Conservation (phyloP, 2,329 filamentous ascomycete species). For the Exophiala bonariae region DNA sequence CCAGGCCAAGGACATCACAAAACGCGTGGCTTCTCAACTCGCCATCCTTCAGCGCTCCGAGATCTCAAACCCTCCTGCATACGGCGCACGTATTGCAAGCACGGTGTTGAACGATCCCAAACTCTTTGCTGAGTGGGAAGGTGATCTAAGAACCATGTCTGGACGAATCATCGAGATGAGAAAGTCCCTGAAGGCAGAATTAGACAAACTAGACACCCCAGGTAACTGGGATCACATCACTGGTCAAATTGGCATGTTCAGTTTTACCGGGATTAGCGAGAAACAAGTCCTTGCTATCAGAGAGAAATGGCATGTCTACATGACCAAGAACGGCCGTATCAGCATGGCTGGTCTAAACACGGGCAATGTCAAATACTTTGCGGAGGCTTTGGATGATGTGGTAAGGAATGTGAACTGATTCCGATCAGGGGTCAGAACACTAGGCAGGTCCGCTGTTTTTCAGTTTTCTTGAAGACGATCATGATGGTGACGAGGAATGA, state of each 20-base stretch:
- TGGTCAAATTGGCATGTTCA: slow-evolving; percentile 99
- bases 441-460: no score
- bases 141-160: slow-evolving; percentile 88
- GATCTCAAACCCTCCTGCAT: slow-evolving; percentile 94
- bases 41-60: slow-evolving; percentile 94
- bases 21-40: slow-evolving; percentile 79
- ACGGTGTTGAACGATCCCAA: slow-evolving; percentile 77
- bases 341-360: slow-evolving; percentile 98
- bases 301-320: slow-evolving; percentile 52
- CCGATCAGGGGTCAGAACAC: no score
- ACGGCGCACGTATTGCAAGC: slow-evolving; percentile 86
- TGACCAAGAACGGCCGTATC: slow-evolving; percentile 95
- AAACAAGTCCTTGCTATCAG: slow-evolving; percentile 47
- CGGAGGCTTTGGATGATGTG: slow-evolving; percentile 81
- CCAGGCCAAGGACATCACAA: slow-evolving; percentile 62
- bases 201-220: slow-evolving; percentile 82
- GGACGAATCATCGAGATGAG: slow-evolving; percentile 95
- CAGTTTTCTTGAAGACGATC: no score
- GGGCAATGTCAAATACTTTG: slow-evolving; percentile 89
- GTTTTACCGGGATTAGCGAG: slow-evolving; percentile 63
- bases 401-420: slow-evolving; percentile 47
- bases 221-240: slow-evolving; percentile 97
- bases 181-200: slow-evolving; percentile 70
- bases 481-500: no score
- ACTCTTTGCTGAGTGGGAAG: slow-evolving; percentile 89